Evolutionary conservation across 2,329 filamentous ascomycete genomes (phyloP), one percentile per base, ranked within the genome.

Genomic region (Diplocarpon rosae): DNA sequence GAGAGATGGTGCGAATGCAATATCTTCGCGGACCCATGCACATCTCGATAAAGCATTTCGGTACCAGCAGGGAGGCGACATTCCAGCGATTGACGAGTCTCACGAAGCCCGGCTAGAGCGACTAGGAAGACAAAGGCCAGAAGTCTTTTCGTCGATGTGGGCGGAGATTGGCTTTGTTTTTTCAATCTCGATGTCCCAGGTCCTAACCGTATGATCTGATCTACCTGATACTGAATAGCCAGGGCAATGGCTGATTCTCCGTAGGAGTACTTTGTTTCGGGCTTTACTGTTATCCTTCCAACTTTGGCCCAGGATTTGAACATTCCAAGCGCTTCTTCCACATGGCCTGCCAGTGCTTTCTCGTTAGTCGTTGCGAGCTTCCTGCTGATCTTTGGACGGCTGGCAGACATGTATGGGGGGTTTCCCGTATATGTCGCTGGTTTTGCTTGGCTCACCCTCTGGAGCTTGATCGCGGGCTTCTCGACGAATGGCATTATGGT

Each of bases 231-330:
- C 28, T n/a, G n/a, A n/a, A 10, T 12, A 9, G n/a, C 17, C 14
- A 16, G 14, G 31, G 14, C 14, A 13, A 40, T 12, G 43, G 12
- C 28, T 37, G 12, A 49, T 34, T 24, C 35, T 12, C 27, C 8
- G 24, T 48, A 72, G 67, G 78, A 82, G 62, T 82, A 76, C 56
- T 78, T 76, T 50, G 71, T 90, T 40, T 83, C 80, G 37, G 86
- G 86, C 28, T 92, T 89, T 61, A 75, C 73, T 47, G 81, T 83
- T 53, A 74, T 90, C 20, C 63, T 89, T 0, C 85, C 85, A 1
- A 76, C 75, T 0, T 62, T 92, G 2, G 68, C 76, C 10, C 58
- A 62, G 10, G 70, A 76, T 1, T 69, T 92, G 3, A 44, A 76
- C 32, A 87, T 92, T 33, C 75, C 83, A 0, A 69, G 63, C 57